Base-by-base conservation (phyloP, 805 yeast species). In the Saturnispora saitoi region DNA sequence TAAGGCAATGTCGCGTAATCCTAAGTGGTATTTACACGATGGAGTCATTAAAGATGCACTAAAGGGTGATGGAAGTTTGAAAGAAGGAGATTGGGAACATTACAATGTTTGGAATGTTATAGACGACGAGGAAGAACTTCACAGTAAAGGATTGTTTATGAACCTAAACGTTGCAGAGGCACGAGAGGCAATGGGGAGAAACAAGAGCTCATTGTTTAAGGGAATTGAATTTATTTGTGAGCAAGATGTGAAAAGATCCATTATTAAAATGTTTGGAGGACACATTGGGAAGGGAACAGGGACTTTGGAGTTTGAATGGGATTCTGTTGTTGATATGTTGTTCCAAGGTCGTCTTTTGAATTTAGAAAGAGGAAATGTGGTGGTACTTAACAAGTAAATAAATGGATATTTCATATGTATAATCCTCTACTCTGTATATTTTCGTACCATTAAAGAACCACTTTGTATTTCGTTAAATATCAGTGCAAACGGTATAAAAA, bases 1-100 rank as follows among this genome's bases (percentile, higher is more conserved):
- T 47, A 75, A 76, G 39, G 79, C 89, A 19, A 66, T 89, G 45
- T 77, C 88, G 46, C 70, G 70, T 38, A 79, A 71, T 43, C 74
- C 78, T 9, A 64, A 67, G n/a, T 65, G 69, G 47, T 75, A 81
- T 3, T 55, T 85, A 1, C 75, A 77, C 30, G 86, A 89, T 0
- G 58, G 65, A 3, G 82, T 79, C 51, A 50, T 82, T 2, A 65
- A 64, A 2, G 78, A 76, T 38, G 67, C 79, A 0, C 49, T 79
- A 26, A 22, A 29, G n/a, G 41, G 41, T 3, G 17, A 22, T 14
- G 14, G 29, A 37, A 20, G 41, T 34, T 15, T 34, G 22, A 9
- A 34, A 34, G 38, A 24, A 9, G 28, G 28, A 24, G 24, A 34
- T 17, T 34, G 38, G 44, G 32, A 42, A 11, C 12, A 11, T 30